These are phyloP conservation scores for Saitozyma podzolica DNA, from an alignment of 768 basidiomycete species.

Conservation along the genomic window DNA sequence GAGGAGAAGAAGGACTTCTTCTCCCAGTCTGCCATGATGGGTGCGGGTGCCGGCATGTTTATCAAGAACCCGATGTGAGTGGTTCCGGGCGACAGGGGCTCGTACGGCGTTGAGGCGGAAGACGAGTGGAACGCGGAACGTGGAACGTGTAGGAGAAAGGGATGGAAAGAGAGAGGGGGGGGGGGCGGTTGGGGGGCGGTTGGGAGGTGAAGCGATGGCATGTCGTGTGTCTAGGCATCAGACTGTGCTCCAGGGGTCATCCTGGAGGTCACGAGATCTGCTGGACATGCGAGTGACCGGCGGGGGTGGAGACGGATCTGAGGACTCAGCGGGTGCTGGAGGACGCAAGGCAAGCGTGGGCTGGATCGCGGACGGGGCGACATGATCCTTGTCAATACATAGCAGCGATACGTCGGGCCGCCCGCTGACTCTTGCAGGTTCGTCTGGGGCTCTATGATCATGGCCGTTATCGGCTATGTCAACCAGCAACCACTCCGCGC, in stretches of 20 bases:
- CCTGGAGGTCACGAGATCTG: too few species aligned
- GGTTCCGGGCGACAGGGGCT: background rate
- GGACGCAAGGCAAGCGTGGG: too few species aligned
- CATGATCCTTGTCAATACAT: background rate
- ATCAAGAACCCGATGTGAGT: constrained; percentile 46
- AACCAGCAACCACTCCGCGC: constrained; percentile 32
- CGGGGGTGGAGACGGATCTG: too few species aligned
- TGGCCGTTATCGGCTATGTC: constrained; percentile 31
- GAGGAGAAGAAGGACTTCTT: constrained; percentile 34
- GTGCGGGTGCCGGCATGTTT: constrained; percentile 46
- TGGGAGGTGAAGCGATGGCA: too few species aligned
- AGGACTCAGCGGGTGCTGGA: background rate
- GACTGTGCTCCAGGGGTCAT: too few species aligned
- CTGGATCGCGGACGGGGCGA: too few species aligned
- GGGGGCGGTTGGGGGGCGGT: too few species aligned
- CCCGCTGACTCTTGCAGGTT: constrained; percentile 25
- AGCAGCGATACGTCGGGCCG: background rate
- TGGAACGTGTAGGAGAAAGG: background rate
- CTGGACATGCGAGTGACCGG: too few species aligned
- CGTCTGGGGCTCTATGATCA: constrained; percentile 33
- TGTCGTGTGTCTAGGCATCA: too few species aligned
- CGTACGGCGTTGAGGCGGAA: too few species aligned
- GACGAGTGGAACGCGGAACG: too few species aligned
- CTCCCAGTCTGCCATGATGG: constrained; percentile 34
- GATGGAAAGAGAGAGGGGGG: background rate